phyloP scores from a whole-genome alignment of 768 basidiomycete species.

The Mycena amicta region DNA sequence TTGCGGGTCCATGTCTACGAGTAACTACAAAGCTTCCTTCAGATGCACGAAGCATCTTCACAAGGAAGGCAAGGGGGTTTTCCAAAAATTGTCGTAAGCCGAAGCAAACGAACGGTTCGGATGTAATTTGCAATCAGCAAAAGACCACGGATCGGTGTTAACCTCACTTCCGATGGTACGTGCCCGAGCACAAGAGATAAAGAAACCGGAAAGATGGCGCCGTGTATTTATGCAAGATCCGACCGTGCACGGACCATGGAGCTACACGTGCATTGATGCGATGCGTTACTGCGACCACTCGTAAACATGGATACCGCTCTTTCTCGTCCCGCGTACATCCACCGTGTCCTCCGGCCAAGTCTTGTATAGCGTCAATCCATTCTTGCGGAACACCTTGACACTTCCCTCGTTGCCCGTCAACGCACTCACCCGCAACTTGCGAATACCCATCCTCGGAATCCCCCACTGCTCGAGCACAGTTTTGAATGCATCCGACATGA shows the following conservation, averaged over 20 bases:
- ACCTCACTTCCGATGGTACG: constrained; percentile 96
- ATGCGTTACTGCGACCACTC: too few species aligned
- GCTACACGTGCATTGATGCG: too few species aligned
- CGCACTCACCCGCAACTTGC: constrained; percentile 44
- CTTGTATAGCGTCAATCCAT: constrained; percentile 33
- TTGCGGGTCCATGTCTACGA: too few species aligned
- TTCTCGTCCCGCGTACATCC: background rate
- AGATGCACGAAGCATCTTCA: constrained; percentile 23
- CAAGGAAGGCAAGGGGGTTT: constrained; percentile 38
- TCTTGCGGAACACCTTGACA: constrained; percentile 67
- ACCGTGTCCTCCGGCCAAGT: background rate
- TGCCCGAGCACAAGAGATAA: constrained; percentile 93
- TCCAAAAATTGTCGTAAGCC: constrained; percentile 93
- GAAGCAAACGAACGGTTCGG: constrained; percentile 92
- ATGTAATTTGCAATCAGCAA: constrained; percentile 99
- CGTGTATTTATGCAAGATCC: too few species aligned
- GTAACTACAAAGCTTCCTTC: background rate
- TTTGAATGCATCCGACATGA: constrained; percentile 68
- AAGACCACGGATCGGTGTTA: constrained; percentile 92
- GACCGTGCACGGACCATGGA: too few species aligned
- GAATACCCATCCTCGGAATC: constrained; percentile 63
- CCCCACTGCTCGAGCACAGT: constrained; percentile 61
- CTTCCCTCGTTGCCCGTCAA: constrained; percentile 62
- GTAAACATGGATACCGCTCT: background rate
- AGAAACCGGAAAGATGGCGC: too few species aligned